phyloP scores from a whole-genome alignment of 2,329 filamentous ascomycete genomes.

The Alternaria arborescens region DNA sequence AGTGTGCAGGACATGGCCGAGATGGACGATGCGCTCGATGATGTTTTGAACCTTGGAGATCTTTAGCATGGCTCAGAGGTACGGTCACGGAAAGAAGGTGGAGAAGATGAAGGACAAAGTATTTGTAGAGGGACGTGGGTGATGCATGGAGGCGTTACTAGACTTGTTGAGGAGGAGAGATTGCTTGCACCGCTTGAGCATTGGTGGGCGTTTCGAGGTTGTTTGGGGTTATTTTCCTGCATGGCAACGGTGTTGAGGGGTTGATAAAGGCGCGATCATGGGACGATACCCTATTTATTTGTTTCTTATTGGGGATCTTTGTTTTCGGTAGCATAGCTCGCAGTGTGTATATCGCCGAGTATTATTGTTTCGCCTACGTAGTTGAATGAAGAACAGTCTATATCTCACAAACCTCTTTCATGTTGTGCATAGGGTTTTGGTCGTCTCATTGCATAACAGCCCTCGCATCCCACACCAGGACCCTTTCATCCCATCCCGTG shows the following conservation, averaged over 20 bases:
- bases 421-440: not conserved
- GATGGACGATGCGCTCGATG: constrained; percentile 52
- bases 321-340: not conserved
- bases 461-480: constrained; percentile 91
- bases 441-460: constrained; percentile 61
- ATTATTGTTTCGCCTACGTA: not conserved
- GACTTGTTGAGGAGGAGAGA: not conserved
- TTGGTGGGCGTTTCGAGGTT: constrained; percentile 5
- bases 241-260: constrained; percentile 10
- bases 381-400: not conserved
- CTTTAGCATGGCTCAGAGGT: constrained; percentile 6
- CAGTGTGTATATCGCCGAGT: not conserved
- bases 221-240: constrained; percentile 5
- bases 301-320: not conserved
- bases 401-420: not conserved
- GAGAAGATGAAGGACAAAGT: not conserved
- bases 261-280: constrained; percentile 13
- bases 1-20: constrained; percentile 40
- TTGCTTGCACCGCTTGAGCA: not conserved
- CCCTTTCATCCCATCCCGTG: constrained; percentile 90
- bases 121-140: not conserved
- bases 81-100: too few relatives aligned
- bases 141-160: not conserved
- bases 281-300: constrained; percentile 28
- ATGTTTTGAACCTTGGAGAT: constrained; percentile 44